Base-by-base conservation (phyloP, 441 rosid species). In the Bocquillonia castaneifolia region DNA sequence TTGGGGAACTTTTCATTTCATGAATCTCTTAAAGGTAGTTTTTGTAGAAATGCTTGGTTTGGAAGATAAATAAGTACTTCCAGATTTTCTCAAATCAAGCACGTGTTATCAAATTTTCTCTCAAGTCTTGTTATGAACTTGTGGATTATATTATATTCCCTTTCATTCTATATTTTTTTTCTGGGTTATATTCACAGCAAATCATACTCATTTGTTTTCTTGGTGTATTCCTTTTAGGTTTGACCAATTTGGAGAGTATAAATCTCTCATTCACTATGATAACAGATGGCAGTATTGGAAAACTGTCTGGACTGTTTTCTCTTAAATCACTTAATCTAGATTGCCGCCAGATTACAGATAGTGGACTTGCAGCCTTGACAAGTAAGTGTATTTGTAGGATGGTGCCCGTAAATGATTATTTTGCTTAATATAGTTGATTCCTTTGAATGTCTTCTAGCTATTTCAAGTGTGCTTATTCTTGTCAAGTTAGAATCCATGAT, bases 241-340 rank as follows among this genome's bases (percentile, higher is more conserved):
- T 91, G 79, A 32, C 71, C 42, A 85, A 74, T 72, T 82, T 93
- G 72, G 93, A 93, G 88, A 89, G 86, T 69, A 64, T 93, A 77
- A 83, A 89, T 83, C 80, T 93, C 70, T 93, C 97, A 26, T 93
- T 91, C 82, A 93, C 97, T 22, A 77, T 71, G 23, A 85, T 91
- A 29, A 71, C 87, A 0, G 99, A 93, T 73, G 74, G 74, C 64
- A 92, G 97, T 59, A 76, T 93, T 45, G 81, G 81, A 69, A 86
- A 77, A 63, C 66, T 93, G 57, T 85, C 95, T 78, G 92, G 97
- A 68, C 72, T 93, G 74, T 71, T 85, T 25, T 81, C 93, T 80
- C 93, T 93, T 63, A 82, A 86, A 70, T 88, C 95, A 10, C 90
- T 93, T 69, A 93, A 91, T 56, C 80, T 93, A 59, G 99, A 93